Evolutionary conservation across 1,284 basidiomycete genomes (phyloP).

Genomic region (Xerocomus cyaneibrunnescens): DNA sequence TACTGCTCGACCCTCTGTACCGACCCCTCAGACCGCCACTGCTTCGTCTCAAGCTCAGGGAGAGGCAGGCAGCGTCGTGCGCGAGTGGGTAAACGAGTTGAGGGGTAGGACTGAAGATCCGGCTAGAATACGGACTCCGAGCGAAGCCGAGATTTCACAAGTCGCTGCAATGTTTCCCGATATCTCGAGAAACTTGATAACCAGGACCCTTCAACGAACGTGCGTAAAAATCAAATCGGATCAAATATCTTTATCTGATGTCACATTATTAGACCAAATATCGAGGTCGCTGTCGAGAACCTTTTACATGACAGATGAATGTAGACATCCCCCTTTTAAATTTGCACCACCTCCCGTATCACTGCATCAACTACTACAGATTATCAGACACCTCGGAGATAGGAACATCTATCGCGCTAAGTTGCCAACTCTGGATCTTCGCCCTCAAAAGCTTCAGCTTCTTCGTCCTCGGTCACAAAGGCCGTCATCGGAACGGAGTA

Average conservation of each 20-base stretch:
- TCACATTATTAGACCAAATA: conserved; percentile 54
- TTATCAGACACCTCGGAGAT: conserved; percentile 9
- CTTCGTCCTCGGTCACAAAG: conserved; percentile 69
- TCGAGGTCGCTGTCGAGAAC: conserved; percentile 81
- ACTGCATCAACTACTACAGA: neutral
- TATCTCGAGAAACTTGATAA: conserved; percentile 69
- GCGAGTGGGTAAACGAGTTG: conserved; percentile 81
- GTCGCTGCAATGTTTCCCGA: conserved; percentile 83
- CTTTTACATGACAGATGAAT: conserved; percentile 48
- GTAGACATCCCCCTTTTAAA: neutral
- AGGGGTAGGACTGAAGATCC: conserved; percentile 60
- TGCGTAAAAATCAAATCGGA: conserved; percentile 38
- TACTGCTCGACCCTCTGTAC: conserved; percentile 45
- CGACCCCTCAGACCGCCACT: conserved; percentile 17
- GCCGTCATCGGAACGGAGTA: conserved; percentile 90
- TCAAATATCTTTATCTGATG: conserved; percentile 7
- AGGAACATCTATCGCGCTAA: conserved; percentile 15
- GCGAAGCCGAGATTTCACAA: conserved; percentile 72
- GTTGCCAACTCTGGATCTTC: conserved; percentile 46
- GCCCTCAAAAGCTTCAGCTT: conserved; percentile 50
- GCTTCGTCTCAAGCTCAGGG: conserved; percentile 15
- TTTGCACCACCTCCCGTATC: conserved; percentile 1
- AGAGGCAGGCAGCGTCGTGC: conserved; percentile 50
- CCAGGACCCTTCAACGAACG: conserved; percentile 80
- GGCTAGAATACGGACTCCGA: conserved; percentile 64